Percentiles rank a stretch among this genome's conserved stretches.
Evolutionary conservation across 2,329 filamentous ascomycete species (phyloP).

Genomic region (Raffaelea albimanens): DNA sequence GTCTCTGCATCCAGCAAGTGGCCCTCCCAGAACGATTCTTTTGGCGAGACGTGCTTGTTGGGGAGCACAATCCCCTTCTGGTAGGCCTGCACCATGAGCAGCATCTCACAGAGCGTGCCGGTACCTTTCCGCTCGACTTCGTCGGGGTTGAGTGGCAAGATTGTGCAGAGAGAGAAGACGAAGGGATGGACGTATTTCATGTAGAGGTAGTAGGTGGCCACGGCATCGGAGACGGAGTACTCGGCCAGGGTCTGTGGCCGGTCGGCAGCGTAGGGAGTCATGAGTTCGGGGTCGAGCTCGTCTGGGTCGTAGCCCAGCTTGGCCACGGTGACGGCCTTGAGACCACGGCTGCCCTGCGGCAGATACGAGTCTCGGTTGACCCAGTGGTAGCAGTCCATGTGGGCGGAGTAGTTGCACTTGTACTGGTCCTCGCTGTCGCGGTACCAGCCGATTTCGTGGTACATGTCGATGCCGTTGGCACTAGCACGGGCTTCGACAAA

Average conservation of each 20-base stretch:
- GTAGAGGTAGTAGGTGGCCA: conserved; percentile 97
- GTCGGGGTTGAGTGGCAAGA: conserved; percentile 85
- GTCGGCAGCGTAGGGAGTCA: conserved; percentile 87
- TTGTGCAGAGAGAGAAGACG: conserved; percentile 96
- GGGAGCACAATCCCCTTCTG: conserved; percentile 84
- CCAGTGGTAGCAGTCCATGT: conserved; percentile 99
- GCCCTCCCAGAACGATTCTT: conserved; percentile 93
- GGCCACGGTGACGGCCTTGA: conserved; percentile 95
- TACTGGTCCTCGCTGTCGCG: conserved; percentile 96
- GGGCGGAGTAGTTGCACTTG: conserved; percentile 89
- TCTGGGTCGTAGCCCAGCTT: conserved; percentile 98
- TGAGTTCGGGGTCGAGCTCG: conserved; percentile 92
- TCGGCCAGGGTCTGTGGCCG: conserved; percentile 89
- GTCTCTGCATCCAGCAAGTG: conserved; percentile 95
- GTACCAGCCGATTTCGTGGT: conserved; percentile 92
- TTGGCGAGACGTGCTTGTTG: conserved; percentile 88
- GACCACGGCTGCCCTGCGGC: conserved; percentile 89
- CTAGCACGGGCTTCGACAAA: conserved; percentile 92
- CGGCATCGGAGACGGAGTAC: conserved; percentile 97
- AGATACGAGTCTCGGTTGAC: conserved; percentile 98
- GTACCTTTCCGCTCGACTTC: conserved; percentile 93
- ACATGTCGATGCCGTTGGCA: conserved; percentile 97
- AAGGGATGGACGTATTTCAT: conserved; percentile 99
- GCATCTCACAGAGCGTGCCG: conserved; percentile 97
- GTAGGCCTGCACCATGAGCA: conserved; percentile 98